These are phyloP conservation scores for Phytophthora pisi DNA, from an alignment of 352 stramenopile species.

Conservation along the genomic window DNA sequence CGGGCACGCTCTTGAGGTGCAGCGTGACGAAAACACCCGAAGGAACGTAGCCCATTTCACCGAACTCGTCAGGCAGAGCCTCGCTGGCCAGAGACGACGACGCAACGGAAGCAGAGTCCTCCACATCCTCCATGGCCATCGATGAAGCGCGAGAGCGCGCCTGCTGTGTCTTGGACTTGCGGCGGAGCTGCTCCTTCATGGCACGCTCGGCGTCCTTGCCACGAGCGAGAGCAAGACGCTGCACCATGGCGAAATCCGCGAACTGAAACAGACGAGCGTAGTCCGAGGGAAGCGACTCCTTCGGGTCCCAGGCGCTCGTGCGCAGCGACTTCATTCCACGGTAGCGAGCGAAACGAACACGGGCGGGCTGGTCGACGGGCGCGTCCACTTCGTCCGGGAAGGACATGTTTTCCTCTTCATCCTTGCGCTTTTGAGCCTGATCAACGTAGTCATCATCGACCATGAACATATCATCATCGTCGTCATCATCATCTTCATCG, in stretches of 20 bases:
- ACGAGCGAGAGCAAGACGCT: conserved; percentile 91
- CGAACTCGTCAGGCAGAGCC: conserved; percentile 53
- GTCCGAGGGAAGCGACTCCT: conserved; percentile 97
- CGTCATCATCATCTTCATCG: conserved; percentile 48
- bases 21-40: conserved; percentile 94
- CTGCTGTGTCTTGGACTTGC: conserved; percentile 47
- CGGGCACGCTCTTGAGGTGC: conserved; percentile 73
- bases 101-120: conserved; percentile 41
- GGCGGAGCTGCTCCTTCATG: conserved; percentile 69
- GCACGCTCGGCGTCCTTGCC: conserved; percentile 76
- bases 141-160: conserved; percentile 63
- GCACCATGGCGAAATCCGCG: conserved; percentile 93
- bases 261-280: conserved; percentile 98
- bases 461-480: conserved; percentile 80
- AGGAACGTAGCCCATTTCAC: conserved; percentile 88
- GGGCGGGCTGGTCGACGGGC: conserved; percentile 60
- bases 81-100: conserved; percentile 34
- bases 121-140: conserved; percentile 81
- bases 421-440: conserved; percentile 81
- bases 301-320: conserved; percentile 97
- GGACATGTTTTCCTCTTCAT: conserved; percentile 92
- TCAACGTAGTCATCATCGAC: conserved; percentile 75
- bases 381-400: conserved; percentile 97
- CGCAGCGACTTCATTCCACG: conserved; percentile 96
- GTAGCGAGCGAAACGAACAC: conserved; percentile 90